These are phyloP conservation scores for Blastocrithidia nonstop DNA, from an alignment of 208 protist species.

Conservation along the genomic window DNA sequence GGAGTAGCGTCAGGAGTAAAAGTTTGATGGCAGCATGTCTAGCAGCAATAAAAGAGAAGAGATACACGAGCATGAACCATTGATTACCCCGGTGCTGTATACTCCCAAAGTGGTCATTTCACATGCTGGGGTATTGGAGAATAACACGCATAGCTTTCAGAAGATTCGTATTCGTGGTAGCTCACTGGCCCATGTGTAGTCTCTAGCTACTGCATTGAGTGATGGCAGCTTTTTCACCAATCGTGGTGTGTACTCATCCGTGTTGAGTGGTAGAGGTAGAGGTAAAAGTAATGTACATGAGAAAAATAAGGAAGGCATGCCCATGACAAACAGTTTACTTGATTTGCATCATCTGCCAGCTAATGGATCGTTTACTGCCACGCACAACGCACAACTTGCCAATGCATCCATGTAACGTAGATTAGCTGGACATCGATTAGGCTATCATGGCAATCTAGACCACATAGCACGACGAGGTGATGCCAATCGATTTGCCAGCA, in stretches of 20 bases:
- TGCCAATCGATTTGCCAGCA: background rate
- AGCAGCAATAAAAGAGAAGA: constrained; percentile 1
- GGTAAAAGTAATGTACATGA: background rate
- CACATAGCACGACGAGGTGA: background rate
- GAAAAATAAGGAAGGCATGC: too few species aligned
- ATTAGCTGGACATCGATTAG: too few species aligned
- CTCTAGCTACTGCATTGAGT: constrained; percentile 29
- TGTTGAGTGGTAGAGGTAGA: background rate
- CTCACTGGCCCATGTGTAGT: constrained; percentile 59
- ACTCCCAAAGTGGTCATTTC: constrained; percentile 68
- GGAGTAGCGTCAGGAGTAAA: constrained; percentile 5
- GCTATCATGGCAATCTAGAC: too few species aligned
- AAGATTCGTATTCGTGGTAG: constrained; percentile 77
- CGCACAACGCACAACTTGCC: constrained; percentile 1
- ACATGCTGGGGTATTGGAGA: constrained; percentile 65
- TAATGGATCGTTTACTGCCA: constrained; percentile 12
- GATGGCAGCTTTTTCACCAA: constrained; percentile 52
- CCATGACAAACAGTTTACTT: background rate
- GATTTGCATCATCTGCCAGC: constrained; percentile 4
- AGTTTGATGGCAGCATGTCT: background rate
- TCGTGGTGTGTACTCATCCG: constrained; percentile 7
- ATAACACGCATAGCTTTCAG: constrained; percentile 68
- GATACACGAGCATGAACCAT: background rate
- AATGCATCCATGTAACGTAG: too few species aligned
- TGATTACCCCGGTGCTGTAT: constrained; percentile 65